Evolutionary conservation across 495 filamentous ascomycete genomes (phyloP).

Genomic region (Aspergillus haitiensis): DNA sequence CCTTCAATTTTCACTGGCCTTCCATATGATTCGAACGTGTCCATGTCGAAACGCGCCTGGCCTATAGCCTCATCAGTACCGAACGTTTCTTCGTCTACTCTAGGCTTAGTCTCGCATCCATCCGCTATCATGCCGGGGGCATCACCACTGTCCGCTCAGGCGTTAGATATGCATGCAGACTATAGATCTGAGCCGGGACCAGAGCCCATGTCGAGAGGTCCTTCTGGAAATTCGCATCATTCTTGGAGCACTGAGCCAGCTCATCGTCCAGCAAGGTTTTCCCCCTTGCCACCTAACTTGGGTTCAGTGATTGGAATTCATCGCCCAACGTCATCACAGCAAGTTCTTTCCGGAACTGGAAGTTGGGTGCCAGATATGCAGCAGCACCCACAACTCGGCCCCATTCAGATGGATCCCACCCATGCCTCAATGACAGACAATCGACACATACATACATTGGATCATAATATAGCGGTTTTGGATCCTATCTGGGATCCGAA

Average conservation of each 20-base stretch:
- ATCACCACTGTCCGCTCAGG: conserved; percentile 28
- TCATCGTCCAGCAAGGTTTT: conserved; percentile 31
- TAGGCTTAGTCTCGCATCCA: conserved; percentile 31
- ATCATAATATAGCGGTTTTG: conserved; percentile 23
- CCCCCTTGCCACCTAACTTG: conserved; percentile 22
- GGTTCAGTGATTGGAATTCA: not conserved
- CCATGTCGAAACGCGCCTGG: conserved; percentile 22
- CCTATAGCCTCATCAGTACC: conserved; percentile 7
- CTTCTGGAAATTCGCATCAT: conserved; percentile 38
- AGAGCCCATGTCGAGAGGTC: conserved; percentile 37
- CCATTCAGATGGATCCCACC: conserved; percentile 28
- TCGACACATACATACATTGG: conserved; percentile 25
- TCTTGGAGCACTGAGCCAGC: conserved; percentile 45
- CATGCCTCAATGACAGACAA: conserved; percentile 22
- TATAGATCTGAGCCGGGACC: conserved; percentile 32
- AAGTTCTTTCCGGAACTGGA: conserved; percentile 23
- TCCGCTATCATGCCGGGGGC: conserved; percentile 45
- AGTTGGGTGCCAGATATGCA: conserved; percentile 28
- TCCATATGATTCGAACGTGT: conserved; percentile 37
- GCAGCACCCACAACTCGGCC: not conserved
- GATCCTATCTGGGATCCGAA: conserved; percentile 25
- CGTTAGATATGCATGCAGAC: conserved; percentile 17
- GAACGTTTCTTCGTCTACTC: conserved; percentile 8
- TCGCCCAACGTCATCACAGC: conserved; percentile 24
- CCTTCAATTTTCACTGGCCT: conserved; percentile 29